These are phyloP conservation scores for Didymella pinodella DNA, from an alignment of 2,329 filamentous ascomycete genomes.

Conservation along the genomic window DNA sequence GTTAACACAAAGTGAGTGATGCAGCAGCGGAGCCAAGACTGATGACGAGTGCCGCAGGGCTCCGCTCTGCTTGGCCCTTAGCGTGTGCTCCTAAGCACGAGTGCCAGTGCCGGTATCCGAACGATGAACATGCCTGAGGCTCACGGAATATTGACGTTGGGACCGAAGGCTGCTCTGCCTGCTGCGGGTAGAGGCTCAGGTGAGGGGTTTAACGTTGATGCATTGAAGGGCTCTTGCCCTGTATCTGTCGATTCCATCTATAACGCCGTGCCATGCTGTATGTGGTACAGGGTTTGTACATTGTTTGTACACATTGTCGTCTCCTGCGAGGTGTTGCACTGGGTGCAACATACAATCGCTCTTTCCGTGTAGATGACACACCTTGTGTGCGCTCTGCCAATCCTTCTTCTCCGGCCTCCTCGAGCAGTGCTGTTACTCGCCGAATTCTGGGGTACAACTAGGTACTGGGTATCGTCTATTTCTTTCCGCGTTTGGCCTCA, in stretches of 20 bases:
- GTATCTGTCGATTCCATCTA: constrained; percentile 22
- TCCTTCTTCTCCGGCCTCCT: background rate
- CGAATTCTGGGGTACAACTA: background rate
- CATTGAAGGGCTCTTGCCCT: constrained; percentile 16
- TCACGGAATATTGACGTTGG: background rate
- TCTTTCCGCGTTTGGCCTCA: constrained; percentile 84
- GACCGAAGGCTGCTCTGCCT: background rate
- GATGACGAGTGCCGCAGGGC: constrained; percentile 13
- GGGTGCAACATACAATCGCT: constrained; percentile 1
- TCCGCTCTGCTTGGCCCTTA: constrained; percentile 12
- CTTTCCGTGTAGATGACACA: background rate
- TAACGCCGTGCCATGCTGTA: constrained; percentile 41
- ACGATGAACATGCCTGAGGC: background rate
- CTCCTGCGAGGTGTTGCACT: constrained; percentile 1
- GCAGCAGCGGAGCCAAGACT: constrained; percentile 13
- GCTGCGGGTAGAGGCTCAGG: background rate
- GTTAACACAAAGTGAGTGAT: constrained; percentile 5
- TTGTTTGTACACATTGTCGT: constrained; percentile 13
- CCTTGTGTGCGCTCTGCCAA: background rate
- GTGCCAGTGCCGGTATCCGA: constrained; percentile 8
- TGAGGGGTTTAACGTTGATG: background rate
- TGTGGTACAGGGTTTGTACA: constrained; percentile 40
- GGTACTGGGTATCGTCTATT: constrained; percentile 29
- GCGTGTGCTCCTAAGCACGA: background rate
- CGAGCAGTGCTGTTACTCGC: background rate